Conservation (phyloP, 352 stramenopile genomes). For the Achlya hypogyna region DNA sequence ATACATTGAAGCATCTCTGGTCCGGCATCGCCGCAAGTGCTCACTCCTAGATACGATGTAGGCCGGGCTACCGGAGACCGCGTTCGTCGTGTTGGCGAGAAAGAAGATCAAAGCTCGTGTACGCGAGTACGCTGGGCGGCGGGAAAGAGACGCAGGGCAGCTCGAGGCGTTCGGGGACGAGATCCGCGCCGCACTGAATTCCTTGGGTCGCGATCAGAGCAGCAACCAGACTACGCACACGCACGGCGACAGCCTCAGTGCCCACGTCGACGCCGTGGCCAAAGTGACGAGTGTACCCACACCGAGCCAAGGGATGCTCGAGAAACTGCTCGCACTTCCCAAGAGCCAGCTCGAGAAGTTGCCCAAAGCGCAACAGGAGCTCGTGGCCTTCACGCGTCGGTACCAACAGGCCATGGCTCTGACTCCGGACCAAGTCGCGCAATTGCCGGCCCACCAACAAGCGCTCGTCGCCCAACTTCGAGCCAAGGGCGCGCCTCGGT, state of each 20-base stretch:
- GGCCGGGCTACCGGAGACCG: neutral
- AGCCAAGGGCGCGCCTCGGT: too few relatives aligned
- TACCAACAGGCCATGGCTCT: conserved; percentile 9
- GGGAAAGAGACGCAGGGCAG: neutral
- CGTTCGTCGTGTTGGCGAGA: conserved; percentile 15
- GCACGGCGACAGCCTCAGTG: neutral
- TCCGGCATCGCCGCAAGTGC: neutral
- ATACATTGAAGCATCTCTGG: neutral
- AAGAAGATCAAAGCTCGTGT: neutral
- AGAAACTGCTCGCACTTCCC: conserved; percentile 9
- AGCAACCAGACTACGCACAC: neutral
- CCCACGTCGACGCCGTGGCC: neutral
- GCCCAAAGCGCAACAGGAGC: conserved; percentile 15
- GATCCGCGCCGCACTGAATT: neutral
- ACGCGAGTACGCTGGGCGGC: neutral
- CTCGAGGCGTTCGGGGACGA: conserved; percentile 13
- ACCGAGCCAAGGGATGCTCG: neutral
- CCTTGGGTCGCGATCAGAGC: neutral
- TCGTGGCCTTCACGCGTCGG: conserved; percentile 10
- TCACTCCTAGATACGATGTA: neutral
- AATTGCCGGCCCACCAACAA: conserved; percentile 5
- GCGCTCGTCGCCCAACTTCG: neutral
- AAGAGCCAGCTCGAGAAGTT: conserved; percentile 5
- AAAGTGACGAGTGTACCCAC: too few relatives aligned
- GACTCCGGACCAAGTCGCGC: neutral